phyloP scores from a whole-genome alignment of 23 red algal species.

The Gracilaria caudata region DNA sequence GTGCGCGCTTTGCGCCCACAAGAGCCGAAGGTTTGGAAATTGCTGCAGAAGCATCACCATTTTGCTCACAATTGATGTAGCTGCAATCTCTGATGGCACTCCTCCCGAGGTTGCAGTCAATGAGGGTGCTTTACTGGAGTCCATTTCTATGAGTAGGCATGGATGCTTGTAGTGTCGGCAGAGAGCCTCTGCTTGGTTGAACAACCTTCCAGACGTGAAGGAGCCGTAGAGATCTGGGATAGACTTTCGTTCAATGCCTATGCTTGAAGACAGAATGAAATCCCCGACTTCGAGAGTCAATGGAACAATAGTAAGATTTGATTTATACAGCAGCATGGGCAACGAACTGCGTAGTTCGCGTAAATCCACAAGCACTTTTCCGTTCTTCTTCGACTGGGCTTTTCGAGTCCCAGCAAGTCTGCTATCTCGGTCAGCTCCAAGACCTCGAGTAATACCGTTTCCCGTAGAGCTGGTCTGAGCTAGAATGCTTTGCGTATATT shows the following conservation, averaged over 20 bases:
- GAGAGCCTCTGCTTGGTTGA: slow-evolving; percentile 85
- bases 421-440: slow-evolving; percentile 60
- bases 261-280: slow-evolving; percentile 84
- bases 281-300: slow-evolving; percentile 91
- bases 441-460: neutral
- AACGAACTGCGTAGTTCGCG: slow-evolving; percentile 88
- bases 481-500: slow-evolving; percentile 29
- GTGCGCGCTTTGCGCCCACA: slow-evolving; percentile 85
- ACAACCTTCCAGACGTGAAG: slow-evolving; percentile 83
- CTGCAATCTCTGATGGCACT: slow-evolving; percentile 50
- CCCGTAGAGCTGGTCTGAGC: neutral
- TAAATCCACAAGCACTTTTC: slow-evolving; percentile 80
- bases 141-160: slow-evolving; percentile 92
- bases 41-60: slow-evolving; percentile 88
- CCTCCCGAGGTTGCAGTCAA: slow-evolving; percentile 35
- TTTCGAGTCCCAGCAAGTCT: slow-evolving; percentile 15
- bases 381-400: neutral
- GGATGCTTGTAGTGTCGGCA: slow-evolving; percentile 82
- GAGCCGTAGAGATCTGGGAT: slow-evolving; percentile 85
- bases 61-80: slow-evolving; percentile 68
- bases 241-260: slow-evolving; percentile 95
- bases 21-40: slow-evolving; percentile 85
- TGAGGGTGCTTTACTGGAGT: slow-evolving; percentile 14
- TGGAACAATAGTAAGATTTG: slow-evolving; percentile 64
- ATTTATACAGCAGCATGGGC: slow-evolving; percentile 70